phyloP scores from a whole-genome alignment of 805 yeast species.

The Cyberlindnera euphorbiiphila region DNA sequence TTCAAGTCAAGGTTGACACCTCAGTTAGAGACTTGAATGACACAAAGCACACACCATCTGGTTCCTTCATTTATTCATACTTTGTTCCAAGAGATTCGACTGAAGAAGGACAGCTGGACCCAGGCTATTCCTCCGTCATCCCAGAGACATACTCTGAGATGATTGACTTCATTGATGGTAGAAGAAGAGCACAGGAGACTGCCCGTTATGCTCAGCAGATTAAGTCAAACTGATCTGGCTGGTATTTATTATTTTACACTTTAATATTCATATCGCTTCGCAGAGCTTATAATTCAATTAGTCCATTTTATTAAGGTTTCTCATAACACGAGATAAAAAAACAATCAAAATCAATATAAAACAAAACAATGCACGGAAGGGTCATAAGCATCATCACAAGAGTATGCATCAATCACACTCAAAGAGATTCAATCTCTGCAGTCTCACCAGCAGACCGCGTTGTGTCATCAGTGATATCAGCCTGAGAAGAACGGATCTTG shows the following conservation, averaged over 20 bases:
- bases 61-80: slow-evolving; percentile 85
- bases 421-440: slow-evolving; percentile 30
- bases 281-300: too few relatives aligned
- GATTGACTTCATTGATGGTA: slow-evolving; percentile 87
- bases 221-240: slow-evolving; percentile 24
- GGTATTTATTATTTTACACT: neutral
- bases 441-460: slow-evolving; percentile 25
- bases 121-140: slow-evolving; percentile 70
- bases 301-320: neutral
- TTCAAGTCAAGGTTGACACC: slow-evolving; percentile 88
- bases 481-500: slow-evolving; percentile 28
- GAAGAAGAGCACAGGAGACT: slow-evolving; percentile 84
- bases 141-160: slow-evolving; percentile 89
- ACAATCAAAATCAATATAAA: neutral
- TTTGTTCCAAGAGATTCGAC: slow-evolving; percentile 63
- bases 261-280: neutral
- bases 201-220: slow-evolving; percentile 57
- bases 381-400: slow-evolving; percentile 5
- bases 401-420: neutral
- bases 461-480: slow-evolving; percentile 31
- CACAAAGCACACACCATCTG: slow-evolving; percentile 63
- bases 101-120: slow-evolving; percentile 31
- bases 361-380: too few relatives aligned
- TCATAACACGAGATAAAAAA: neutral
- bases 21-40: slow-evolving; percentile 65